Base-by-base conservation (phyloP, 306 rosid species). In the Vigna radiata region DNA sequence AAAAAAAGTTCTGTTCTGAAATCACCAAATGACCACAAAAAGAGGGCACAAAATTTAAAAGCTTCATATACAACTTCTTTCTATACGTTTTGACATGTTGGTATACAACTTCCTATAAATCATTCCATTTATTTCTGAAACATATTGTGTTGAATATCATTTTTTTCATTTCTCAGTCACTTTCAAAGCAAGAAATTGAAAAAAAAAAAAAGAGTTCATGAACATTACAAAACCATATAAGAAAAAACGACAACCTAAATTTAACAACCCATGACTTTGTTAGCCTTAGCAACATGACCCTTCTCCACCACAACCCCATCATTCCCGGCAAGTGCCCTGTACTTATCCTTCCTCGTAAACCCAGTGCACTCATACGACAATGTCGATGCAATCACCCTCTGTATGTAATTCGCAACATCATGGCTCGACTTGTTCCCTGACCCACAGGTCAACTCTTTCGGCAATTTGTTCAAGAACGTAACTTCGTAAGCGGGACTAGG, bases 341-440 rank as follows among this genome's bases (percentile, higher is more conserved):
- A 94, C 86, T 94, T 91, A 59, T 91, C 98, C 29, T 86, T 91
- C 64, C 98, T 86, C 0, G 97, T 91, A 16, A 94, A 91, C 37
- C 80, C 79, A 0, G 94, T 94, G 79, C 91, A 86, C 72, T 94
- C 96, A n/a, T 90, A 94, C 0, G 91, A 90, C 48, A 91, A 84
- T 2, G 90, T 90, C 0, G 96, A 63, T 1, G 97, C 96, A n/a
- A 94, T 86, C 2, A 83, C 86, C 70, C 91, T 85, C 70, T 94
- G 98, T n/a, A 90, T 94, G 16, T 94, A 90, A 70, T 91, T 94
- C 0, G 96, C 98, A 18, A 94, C 97, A 8, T 94, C 98, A 41
- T 89, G 96, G 83, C 97, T 90, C 0, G 90, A 21, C 46, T 90
- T 93, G 0, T 25, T 37, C 6, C 94, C 91, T 0, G 85, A 64